Evolutionary conservation across 495 filamentous ascomycete genomes (phyloP).

Genomic region (Aspergillus leporis): DNA sequence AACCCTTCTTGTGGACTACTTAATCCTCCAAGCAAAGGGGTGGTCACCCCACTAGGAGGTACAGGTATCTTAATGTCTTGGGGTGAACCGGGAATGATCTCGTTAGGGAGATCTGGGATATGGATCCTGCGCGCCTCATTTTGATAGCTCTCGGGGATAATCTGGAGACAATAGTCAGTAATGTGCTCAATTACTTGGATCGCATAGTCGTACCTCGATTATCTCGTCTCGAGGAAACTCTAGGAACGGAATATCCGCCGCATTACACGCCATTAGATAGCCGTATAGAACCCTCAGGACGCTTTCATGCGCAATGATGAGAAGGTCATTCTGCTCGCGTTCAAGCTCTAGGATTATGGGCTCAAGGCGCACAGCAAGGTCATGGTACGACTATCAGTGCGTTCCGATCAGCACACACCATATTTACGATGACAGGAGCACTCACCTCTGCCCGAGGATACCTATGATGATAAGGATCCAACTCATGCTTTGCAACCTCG

Average conservation of each 20-base stretch:
- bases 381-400: constrained; percentile 81
- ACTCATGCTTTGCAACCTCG: constrained; percentile 88
- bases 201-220: constrained; percentile 66
- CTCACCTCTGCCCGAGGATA: constrained; percentile 92
- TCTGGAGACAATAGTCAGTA: constrained; percentile 47
- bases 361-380: constrained; percentile 95
- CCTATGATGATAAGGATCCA: constrained; percentile 95
- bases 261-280: constrained; percentile 97
- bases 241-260: constrained; percentile 90
- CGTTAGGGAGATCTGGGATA: constrained; percentile 63
- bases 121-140: constrained; percentile 89
- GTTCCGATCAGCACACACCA: constrained; percentile 3
- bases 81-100: constrained; percentile 70
- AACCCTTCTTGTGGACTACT: constrained; percentile 46
- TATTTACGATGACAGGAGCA: not conserved
- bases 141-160: constrained; percentile 95
- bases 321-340: constrained; percentile 91
- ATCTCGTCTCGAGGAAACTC: constrained; percentile 96
- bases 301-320: constrained; percentile 97
- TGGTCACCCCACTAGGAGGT: constrained; percentile 55
- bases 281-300: constrained; percentile 95
- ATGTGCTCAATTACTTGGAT: constrained; percentile 8
- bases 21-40: constrained; percentile 47
- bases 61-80: constrained; percentile 85
- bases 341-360: constrained; percentile 98